These are phyloP conservation scores for Penicillium maclennaniae DNA, from an alignment of 495 filamentous ascomycete genomes.

Conservation along the genomic window DNA sequence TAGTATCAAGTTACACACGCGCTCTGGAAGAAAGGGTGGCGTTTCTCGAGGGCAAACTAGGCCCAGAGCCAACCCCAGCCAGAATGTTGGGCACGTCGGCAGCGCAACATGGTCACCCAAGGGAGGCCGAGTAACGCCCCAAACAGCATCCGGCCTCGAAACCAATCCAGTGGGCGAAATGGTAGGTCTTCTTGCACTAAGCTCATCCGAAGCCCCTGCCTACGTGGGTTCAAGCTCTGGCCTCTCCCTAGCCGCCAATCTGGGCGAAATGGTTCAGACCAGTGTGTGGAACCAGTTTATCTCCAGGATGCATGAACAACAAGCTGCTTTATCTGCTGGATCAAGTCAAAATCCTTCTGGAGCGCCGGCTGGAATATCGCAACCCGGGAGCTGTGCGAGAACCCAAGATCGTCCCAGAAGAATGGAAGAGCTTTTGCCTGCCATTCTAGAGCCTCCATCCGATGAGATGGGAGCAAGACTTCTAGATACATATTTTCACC, in stretches of 20 bases:
- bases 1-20: conserved; percentile 37
- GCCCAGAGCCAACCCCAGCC: conserved; percentile 19
- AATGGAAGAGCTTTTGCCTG: conserved; percentile 17
- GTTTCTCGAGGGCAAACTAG: conserved; percentile 40
- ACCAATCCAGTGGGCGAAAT: conserved; percentile 48
- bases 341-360: conserved; percentile 3
- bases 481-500: conserved; percentile 43
- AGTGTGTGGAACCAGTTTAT: conserved; percentile 52
- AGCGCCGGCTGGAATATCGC: conserved; percentile 3
- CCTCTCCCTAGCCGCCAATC: conserved; percentile 44
- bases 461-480: conserved; percentile 47
- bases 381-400: conserved; percentile 5
- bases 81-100: conserved; percentile 15
- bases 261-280: conserved; percentile 53
- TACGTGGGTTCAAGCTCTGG: conserved; percentile 54
- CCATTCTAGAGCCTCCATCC: conserved; percentile 45
- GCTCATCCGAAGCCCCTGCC: conserved; percentile 44
- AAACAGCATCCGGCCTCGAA: conserved; percentile 25
- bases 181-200: conserved; percentile 49
- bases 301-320: conserved; percentile 30
- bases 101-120: conserved; percentile 26
- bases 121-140: conserved; percentile 20
- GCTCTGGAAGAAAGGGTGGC: conserved; percentile 46
- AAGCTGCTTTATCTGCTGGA: conserved; percentile 1
- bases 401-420: conserved; percentile 24